Percentiles rank a stretch among this genome's conserved stretches.
Evolutionary conservation across 2,329 filamentous ascomycete species (phyloP).

Genomic region (Talaromyces sp.): DNA sequence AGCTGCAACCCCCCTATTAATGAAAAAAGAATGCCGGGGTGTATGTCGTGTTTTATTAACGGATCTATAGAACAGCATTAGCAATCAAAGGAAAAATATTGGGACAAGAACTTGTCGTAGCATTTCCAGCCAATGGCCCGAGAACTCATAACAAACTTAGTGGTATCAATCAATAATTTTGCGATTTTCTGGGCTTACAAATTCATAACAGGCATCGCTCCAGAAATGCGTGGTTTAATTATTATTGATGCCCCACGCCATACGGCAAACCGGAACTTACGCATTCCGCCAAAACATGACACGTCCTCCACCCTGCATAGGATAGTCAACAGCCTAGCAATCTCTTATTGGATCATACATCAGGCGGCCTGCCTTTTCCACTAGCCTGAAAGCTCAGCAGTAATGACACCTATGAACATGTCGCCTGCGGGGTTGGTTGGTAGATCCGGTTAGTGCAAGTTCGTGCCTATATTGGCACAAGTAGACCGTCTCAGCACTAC

Average conservation of each 20-base stretch:
- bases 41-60: not conserved
- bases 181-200: not conserved
- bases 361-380: not conserved
- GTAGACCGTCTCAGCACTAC: no score
- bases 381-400: not conserved
- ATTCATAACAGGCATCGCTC: no score
- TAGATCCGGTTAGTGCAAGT: no score
- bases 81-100: not conserved
- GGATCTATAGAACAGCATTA: not conserved
- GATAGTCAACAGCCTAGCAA: no score
- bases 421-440: no score
- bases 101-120: not conserved
- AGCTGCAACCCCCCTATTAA: not conserved
- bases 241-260: not conserved
- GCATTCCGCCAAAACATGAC: not conserved
- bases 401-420: not conserved
- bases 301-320: no score
- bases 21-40: not conserved
- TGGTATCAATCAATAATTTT: no score
- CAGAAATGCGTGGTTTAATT: not conserved
- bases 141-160: no score
- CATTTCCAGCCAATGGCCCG: not conserved
- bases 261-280: not conserved
- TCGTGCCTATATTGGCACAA: no score
- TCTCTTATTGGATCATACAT: no score